Base-by-base conservation (phyloP, 495 filamentous ascomycete species). In the Choiromyces venosus region DNA sequence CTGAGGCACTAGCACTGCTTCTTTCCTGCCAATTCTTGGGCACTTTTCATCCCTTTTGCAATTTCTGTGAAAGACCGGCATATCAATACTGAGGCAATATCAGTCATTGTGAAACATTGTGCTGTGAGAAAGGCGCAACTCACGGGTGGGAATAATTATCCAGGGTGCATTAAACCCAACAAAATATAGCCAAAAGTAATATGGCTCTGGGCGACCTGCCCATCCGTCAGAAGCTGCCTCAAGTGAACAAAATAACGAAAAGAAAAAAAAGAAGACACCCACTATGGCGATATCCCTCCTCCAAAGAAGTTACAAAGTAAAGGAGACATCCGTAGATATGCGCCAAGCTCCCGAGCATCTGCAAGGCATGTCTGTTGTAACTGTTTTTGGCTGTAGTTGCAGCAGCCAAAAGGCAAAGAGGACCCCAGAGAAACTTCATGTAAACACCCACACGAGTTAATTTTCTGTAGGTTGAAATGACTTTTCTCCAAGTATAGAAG, bases 181-280 rank as follows among this genome's bases (percentile, higher is more conserved):
- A 79, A 91, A 97, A 81, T 97, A 97, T 19, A 89, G 82, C 92
- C 93, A 97, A 81, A 92, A 96, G 80, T 96, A 97, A 73, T 89
- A 86, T 6, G 84, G 80, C 82, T 96, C 93, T 5, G 93, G 92
- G 72, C 93, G 85, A 76, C 88, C 92, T 81, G 93, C 91, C 6
- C 85, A 39, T 35, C 46, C 52, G 14, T 66, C 29, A 40, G 65
- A 4, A 37, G 25, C 42, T 74, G 38, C 42, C 12, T 6, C 67
- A 44, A n/a, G 52, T 56, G n/a, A 14, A 18, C 16, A 14, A 37
- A 40, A 33, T 36, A 36, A 37, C 7, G 68, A 0, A 6, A n/a
- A 66, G n/a, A 19, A n/a, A 66, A 35, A 19, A 84, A 7, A 85
- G 76, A 0, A 86, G 86, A 52, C 85, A 72, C 75, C 46, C 7